phyloP scores from a whole-genome alignment of 1,284 basidiomycete genomes.

The Ceratorhiza oryzae-sativae region DNA sequence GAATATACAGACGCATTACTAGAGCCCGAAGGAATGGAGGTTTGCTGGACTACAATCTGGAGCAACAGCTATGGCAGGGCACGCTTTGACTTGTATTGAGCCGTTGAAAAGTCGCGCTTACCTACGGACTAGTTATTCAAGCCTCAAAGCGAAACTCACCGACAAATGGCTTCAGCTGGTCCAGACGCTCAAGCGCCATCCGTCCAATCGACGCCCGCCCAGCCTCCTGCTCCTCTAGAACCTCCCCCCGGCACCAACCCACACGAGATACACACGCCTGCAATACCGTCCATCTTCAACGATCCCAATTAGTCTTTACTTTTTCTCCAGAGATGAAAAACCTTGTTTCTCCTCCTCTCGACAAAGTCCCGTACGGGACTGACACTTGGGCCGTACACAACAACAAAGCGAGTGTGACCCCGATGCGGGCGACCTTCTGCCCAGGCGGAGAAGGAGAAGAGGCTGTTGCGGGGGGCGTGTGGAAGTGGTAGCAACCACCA shows the following conservation, averaged over 20 bases:
- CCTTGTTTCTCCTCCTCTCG: conserved; percentile 68
- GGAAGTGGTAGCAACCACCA: neutral
- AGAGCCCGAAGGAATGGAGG: conserved; percentile 61
- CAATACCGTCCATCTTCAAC: conserved; percentile 49
- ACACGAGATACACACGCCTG: conserved; percentile 43
- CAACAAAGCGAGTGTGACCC: conserved; percentile 75
- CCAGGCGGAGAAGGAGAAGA: conserved; percentile 28
- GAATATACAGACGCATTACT: conserved; percentile 56
- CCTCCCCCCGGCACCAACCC: conserved; percentile 24
- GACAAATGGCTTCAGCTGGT: conserved; percentile 45
- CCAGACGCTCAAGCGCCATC: conserved; percentile 52
- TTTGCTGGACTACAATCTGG: conserved; percentile 80
- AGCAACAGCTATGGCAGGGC: conserved; percentile 72
- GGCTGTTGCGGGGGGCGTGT: neutral
- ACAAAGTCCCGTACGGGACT: conserved; percentile 71
- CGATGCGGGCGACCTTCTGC: conserved; percentile 70
- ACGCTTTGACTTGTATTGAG: neutral
- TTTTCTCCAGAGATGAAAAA: conserved; percentile 80
- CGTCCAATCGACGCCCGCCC: conserved; percentile 40
- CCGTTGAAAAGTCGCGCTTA: neutral
- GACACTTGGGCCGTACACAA: conserved; percentile 81
- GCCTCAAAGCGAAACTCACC: conserved; percentile 45
- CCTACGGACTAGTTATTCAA: conserved; percentile 63
- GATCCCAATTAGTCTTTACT: conserved; percentile 68
- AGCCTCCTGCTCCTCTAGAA: conserved; percentile 5